A percentile compares a stretch with the other conserved stretches of the same genome.
Evolutionary conservation across 2,329 filamentous ascomycete species (phyloP).

Genomic region (Byssoonygena ceratinophila): DNA sequence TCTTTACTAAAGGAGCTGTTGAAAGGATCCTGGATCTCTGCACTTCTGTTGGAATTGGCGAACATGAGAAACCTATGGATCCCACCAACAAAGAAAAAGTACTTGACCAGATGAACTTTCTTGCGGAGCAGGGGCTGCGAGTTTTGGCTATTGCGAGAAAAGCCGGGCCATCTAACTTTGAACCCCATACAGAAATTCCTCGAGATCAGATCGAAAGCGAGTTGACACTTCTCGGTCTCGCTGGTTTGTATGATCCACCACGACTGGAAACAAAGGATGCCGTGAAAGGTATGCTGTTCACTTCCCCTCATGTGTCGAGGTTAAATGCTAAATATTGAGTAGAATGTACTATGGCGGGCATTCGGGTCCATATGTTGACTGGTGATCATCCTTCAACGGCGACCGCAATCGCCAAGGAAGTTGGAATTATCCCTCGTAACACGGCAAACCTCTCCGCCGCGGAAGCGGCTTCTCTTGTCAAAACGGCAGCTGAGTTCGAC

Average conservation of each 20-base stretch:
- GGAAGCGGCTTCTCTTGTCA: conserved; percentile 42
- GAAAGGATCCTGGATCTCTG: conserved; percentile 39
- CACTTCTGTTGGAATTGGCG: conserved; percentile 36
- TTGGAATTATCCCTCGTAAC: conserved; percentile 45
- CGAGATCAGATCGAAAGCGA: conserved; percentile 44
- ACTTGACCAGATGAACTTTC: conserved; percentile 45
- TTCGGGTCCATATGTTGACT: conserved; percentile 49
- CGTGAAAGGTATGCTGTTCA: conserved; percentile 30
- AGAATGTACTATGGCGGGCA: conserved; percentile 45
- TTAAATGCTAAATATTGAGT: conserved; percentile 12
- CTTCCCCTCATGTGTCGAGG: neutral
- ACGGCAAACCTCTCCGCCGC: conserved; percentile 37
- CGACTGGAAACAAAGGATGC: conserved; percentile 48
- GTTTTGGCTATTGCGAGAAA: conserved; percentile 48
- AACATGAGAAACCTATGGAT: conserved; percentile 33
- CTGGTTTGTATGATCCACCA: conserved; percentile 53
- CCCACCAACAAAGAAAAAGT: conserved; percentile 36
- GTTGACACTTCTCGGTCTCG: conserved; percentile 48
- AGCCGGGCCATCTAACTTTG: conserved; percentile 20
- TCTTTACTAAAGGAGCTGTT: conserved; percentile 37
- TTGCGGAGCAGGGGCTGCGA: conserved; percentile 50
- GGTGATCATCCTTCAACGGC: conserved; percentile 50
- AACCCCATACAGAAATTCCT: conserved; percentile 28
- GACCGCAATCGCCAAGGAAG: conserved; percentile 47
- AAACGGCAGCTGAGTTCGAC: conserved; percentile 48